phyloP scores from a whole-genome alignment of 2,329 filamentous ascomycete species.

The Calycina herbarum region DNA sequence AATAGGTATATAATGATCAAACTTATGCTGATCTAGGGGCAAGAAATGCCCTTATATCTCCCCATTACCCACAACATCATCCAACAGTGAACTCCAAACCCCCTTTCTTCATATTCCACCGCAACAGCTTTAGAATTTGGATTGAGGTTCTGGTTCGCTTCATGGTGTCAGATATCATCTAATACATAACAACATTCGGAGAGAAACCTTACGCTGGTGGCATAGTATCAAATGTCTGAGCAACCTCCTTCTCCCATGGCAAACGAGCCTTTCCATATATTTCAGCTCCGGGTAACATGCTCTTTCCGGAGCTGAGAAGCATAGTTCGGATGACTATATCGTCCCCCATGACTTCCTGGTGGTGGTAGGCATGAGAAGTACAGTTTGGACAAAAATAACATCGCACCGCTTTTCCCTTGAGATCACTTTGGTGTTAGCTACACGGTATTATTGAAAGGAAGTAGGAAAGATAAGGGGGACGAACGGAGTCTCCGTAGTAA shows the following conservation, averaged over 20 bases:
- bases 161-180: constrained; percentile 1
- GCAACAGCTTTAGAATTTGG: constrained; percentile 6
- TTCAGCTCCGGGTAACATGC: constrained; percentile 51
- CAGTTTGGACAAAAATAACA: constrained; percentile 59
- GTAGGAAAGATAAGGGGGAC: constrained; percentile 9
- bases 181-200: neutral
- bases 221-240: constrained; percentile 46
- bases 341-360: constrained; percentile 52
- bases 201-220: constrained; percentile 38
- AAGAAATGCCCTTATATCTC: constrained; percentile 13
- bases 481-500: constrained; percentile 56
- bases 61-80: neutral
- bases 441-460: neutral
- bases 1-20: constrained; percentile 31
- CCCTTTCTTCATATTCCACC: neutral
- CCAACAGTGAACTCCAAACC: neutral
- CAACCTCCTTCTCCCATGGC: constrained; percentile 53
- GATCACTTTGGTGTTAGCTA: neutral
- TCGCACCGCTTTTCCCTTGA: constrained; percentile 50
- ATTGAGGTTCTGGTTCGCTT: constrained; percentile 7
- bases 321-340: constrained; percentile 54
- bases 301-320: constrained; percentile 47
- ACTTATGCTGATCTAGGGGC: constrained; percentile 14
- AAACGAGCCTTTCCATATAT: constrained; percentile 54
- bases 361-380: constrained; percentile 54